phyloP scores from a whole-genome alignment of 2,329 filamentous ascomycete species.

The Bipolaris gigantea region DNA sequence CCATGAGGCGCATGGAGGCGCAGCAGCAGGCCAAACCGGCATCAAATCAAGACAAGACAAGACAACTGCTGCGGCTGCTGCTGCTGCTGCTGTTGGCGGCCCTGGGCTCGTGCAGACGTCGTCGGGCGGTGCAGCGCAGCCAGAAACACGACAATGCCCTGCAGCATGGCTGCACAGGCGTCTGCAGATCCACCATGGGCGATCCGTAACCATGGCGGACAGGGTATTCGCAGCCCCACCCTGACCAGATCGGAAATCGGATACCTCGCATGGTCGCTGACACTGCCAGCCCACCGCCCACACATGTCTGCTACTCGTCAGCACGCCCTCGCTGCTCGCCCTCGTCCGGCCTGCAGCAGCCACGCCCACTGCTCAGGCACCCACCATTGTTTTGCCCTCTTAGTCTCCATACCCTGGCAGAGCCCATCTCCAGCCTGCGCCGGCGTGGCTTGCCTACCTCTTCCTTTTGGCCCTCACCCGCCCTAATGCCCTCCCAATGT shows the following conservation, averaged over 20 bases:
- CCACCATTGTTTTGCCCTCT: slow-evolving; percentile 33
- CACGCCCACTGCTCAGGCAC: slow-evolving; percentile 40
- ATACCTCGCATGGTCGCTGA: slow-evolving; percentile 36
- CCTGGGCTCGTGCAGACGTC: slow-evolving; percentile 1
- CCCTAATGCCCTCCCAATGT: slow-evolving; percentile 36
- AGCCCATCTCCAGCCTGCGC: slow-evolving; percentile 36
- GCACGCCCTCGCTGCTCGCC: slow-evolving; percentile 21
- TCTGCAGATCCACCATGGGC: slow-evolving; percentile 41
- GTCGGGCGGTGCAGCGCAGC: slow-evolving; percentile 11
- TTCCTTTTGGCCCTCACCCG: slow-evolving; percentile 37
- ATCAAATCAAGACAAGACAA: neutral
- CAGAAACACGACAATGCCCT: slow-evolving; percentile 31
- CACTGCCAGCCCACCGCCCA: slow-evolving; percentile 24
- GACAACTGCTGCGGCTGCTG: too few relatives aligned
- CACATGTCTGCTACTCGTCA: slow-evolving; percentile 30
- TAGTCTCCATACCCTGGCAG: slow-evolving; percentile 29
- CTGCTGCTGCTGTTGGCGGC: slow-evolving; percentile 1
- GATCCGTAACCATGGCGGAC: slow-evolving; percentile 45
- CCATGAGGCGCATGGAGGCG: neutral
- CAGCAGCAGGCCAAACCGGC: too few relatives aligned
- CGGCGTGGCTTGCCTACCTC: slow-evolving; percentile 37
- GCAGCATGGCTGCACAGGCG: slow-evolving; percentile 38
- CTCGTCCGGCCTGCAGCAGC: slow-evolving; percentile 40
- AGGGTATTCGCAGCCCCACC: slow-evolving; percentile 39
- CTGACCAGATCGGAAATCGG: slow-evolving; percentile 43